phyloP scores from a whole-genome alignment of 495 filamentous ascomycete species.

The Tetracladium setigerum region DNA sequence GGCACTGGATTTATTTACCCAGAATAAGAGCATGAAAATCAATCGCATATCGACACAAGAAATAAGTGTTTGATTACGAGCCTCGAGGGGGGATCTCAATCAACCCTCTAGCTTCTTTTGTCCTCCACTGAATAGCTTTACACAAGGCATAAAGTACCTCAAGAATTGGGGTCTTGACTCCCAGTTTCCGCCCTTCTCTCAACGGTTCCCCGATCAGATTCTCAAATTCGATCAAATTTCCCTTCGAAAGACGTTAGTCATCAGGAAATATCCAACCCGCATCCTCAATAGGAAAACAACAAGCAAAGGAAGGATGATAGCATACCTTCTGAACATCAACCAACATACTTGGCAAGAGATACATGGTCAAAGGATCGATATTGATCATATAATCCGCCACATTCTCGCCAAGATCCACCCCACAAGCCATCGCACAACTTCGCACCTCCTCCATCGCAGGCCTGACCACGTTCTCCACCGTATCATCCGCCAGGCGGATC shows the following conservation, averaged over 20 bases:
- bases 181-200: constrained; percentile 33
- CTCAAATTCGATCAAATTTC: constrained; percentile 45
- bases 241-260: constrained; percentile 26
- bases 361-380: constrained; percentile 32
- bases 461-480: constrained; percentile 17
- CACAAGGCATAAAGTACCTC: constrained; percentile 33
- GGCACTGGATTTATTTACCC: no score
- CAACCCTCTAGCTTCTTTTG: constrained; percentile 28
- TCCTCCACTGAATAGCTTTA: constrained; percentile 34
- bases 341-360: constrained; percentile 50
- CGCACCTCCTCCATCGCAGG: constrained; percentile 18
- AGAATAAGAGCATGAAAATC: no score
- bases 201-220: constrained; percentile 46
- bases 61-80: no score
- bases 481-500: constrained; percentile 20
- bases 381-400: constrained; percentile 43
- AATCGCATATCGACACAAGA: no score
- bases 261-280: no score
- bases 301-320: constrained; percentile 5
- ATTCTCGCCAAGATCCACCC: constrained; percentile 39
- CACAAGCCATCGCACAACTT: constrained; percentile 20
- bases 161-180: constrained; percentile 39
- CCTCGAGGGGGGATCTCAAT: constrained; percentile 16
- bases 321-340: constrained; percentile 37
- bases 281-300: background rate